A percentile compares a stretch with the other conserved stretches of the same genome.
Evolutionary conservation across 495 filamentous ascomycete species (phyloP).

Genomic region (Glonium stellatum): DNA sequence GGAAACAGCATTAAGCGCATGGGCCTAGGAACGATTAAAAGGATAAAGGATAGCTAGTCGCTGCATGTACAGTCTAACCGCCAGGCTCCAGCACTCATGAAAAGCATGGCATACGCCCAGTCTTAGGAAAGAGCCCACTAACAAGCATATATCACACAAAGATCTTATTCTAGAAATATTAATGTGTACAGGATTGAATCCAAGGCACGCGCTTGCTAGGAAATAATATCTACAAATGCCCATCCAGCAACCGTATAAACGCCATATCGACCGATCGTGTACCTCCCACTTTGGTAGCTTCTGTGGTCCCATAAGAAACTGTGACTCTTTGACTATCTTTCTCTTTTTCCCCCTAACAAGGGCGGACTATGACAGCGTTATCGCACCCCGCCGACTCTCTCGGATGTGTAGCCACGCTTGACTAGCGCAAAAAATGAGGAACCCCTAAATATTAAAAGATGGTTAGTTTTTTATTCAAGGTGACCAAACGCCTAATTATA

Average conservation of each 20-base stretch:
- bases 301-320: not conserved
- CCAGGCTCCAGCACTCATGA: too few relatives aligned
- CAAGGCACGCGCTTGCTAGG: not conserved
- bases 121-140: too few relatives aligned
- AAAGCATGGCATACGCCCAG: too few relatives aligned
- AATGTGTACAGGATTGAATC: too few relatives aligned
- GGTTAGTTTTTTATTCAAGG: not conserved
- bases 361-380: conserved; percentile 50
- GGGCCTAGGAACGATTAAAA: too few relatives aligned
- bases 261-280: not conserved
- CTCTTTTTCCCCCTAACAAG: not conserved
- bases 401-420: conserved; percentile 76
- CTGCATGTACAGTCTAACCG: too few relatives aligned
- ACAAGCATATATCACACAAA: too few relatives aligned
- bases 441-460: conserved; percentile 50
- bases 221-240: not conserved
- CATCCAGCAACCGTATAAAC: not conserved
- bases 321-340: not conserved
- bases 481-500: not conserved
- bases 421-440: conserved; percentile 82
- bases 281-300: not conserved
- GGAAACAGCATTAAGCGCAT: too few relatives aligned
- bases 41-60: too few relatives aligned
- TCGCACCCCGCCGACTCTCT: conserved; percentile 71
- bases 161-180: too few relatives aligned